Evolutionary conservation across 78 protist species (phyloP).

Genomic region (Speleostelium caveatum): DNA sequence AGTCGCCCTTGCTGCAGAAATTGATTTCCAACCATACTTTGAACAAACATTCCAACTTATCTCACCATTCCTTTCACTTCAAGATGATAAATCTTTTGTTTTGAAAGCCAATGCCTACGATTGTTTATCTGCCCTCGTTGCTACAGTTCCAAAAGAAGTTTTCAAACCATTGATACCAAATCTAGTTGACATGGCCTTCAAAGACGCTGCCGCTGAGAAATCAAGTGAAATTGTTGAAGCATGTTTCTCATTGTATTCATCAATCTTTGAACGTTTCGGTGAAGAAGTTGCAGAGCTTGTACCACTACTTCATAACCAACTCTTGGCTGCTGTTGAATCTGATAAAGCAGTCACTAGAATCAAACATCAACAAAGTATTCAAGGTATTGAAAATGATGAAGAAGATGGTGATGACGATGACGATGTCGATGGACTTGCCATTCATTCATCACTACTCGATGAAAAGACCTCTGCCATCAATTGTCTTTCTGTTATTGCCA

Average conservation of each 20-base stretch:
- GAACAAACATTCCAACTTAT: conserved; percentile 1
- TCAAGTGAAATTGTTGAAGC: conserved; percentile 36
- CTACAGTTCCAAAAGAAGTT: conserved; percentile 51
- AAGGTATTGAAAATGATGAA: conserved; percentile 69
- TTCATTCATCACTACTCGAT: conserved; percentile 40
- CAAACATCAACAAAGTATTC: neutral
- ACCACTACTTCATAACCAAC: conserved; percentile 1
- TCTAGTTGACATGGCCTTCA: neutral
- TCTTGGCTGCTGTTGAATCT: conserved; percentile 11
- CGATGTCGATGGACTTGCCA: neutral
- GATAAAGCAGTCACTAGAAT: conserved; percentile 38
- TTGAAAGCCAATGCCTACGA: conserved; percentile 30
- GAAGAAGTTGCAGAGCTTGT: conserved; percentile 16
- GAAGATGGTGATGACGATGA: conserved; percentile 22
- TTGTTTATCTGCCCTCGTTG: conserved; percentile 22
- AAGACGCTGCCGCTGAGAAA: neutral
- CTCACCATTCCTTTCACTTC: neutral
- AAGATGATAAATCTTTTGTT: neutral
- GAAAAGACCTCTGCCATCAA: conserved; percentile 59
- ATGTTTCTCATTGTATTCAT: conserved; percentile 48
- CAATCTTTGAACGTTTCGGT: conserved; percentile 28
- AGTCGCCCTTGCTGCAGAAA: conserved; percentile 33
- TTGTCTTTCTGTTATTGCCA: conserved; percentile 26
- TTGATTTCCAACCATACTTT: conserved; percentile 48
- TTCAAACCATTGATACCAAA: conserved; percentile 9